Evolutionary conservation across 768 basidiomycete species (phyloP).

Genomic region (Lactifluus pinguis): DNA sequence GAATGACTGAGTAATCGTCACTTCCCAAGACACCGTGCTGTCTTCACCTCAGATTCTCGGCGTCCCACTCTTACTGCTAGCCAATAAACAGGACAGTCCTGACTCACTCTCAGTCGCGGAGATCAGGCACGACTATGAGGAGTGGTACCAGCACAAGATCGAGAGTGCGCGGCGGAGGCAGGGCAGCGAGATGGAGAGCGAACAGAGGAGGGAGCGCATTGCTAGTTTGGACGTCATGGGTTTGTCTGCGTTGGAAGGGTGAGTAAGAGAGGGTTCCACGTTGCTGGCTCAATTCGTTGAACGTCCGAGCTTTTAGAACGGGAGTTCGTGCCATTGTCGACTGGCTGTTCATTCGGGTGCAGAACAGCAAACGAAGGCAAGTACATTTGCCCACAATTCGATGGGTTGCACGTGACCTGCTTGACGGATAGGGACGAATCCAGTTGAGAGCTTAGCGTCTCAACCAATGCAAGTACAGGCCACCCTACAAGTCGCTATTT

Average conservation of each 20-base stretch:
- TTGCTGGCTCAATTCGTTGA: neutral
- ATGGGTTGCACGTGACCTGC: neutral
- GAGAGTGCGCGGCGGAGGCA: conserved; percentile 54
- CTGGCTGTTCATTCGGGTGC: conserved; percentile 91
- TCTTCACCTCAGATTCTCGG: conserved; percentile 85
- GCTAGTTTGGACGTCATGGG: conserved; percentile 67
- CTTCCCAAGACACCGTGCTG: conserved; percentile 58
- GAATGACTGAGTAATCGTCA: too few species aligned
- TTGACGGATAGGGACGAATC: conserved; percentile 6
- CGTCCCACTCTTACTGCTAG: conserved; percentile 83
- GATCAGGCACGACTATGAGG: conserved; percentile 82
- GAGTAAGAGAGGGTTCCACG: conserved; percentile 35
- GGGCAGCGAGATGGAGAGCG: conserved; percentile 26
- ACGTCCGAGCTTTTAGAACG: conserved; percentile 41
- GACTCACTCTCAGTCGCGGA: conserved; percentile 79
- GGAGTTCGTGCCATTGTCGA: conserved; percentile 86
- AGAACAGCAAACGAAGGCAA: conserved; percentile 69
- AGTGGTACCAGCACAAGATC: conserved; percentile 71
- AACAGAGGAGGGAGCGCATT: conserved; percentile 29
- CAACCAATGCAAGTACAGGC: neutral
- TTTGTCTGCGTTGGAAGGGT: conserved; percentile 88
- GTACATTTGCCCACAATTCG: neutral
- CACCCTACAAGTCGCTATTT: neutral
- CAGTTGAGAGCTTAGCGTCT: neutral
- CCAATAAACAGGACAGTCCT: conserved; percentile 91